phyloP scores from a whole-genome alignment of 2,329 filamentous ascomycete genomes.

The Coniochaeta prunicola region DNA sequence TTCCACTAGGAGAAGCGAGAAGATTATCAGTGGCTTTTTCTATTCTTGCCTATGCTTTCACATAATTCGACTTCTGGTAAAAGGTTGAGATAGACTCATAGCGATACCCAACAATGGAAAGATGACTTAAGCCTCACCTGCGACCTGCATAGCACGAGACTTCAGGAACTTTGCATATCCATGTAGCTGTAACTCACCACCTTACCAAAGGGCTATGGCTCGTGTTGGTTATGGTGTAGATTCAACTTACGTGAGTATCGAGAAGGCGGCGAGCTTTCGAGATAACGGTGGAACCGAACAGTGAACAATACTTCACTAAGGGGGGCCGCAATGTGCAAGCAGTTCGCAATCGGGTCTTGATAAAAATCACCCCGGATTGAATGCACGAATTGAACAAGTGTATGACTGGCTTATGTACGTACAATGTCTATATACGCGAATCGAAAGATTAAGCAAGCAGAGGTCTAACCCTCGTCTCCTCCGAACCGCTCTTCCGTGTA shows the following conservation, averaged over 20 bases:
- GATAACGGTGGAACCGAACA: too few relatives aligned
- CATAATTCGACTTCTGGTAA: not conserved
- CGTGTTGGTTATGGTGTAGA: too few relatives aligned
- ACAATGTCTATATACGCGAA: not conserved
- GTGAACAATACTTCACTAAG: too few relatives aligned
- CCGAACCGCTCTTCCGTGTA: constrained; percentile 27
- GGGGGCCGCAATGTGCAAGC: too few relatives aligned
- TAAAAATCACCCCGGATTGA: too few relatives aligned
- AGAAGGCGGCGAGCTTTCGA: too few relatives aligned
- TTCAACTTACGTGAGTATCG: too few relatives aligned
- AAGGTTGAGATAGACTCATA: not conserved
- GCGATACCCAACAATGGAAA: not conserved
- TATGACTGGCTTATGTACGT: too few relatives aligned
- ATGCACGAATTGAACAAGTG: too few relatives aligned
- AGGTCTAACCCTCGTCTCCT: constrained; percentile 29
- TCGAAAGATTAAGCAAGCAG: not conserved
- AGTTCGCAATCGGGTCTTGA: too few relatives aligned
- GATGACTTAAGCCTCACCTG: not conserved
- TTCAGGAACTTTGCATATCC: not conserved
- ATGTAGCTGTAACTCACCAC: too few relatives aligned
- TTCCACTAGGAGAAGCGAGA: not conserved
- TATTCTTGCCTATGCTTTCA: not conserved
- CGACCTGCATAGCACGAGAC: not conserved
- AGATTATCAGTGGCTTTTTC: not conserved
- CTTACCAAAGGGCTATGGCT: too few relatives aligned